These are phyloP conservation scores for Aspergillus avenaceus DNA, from an alignment of 495 filamentous ascomycete genomes.

Conservation along the genomic window DNA sequence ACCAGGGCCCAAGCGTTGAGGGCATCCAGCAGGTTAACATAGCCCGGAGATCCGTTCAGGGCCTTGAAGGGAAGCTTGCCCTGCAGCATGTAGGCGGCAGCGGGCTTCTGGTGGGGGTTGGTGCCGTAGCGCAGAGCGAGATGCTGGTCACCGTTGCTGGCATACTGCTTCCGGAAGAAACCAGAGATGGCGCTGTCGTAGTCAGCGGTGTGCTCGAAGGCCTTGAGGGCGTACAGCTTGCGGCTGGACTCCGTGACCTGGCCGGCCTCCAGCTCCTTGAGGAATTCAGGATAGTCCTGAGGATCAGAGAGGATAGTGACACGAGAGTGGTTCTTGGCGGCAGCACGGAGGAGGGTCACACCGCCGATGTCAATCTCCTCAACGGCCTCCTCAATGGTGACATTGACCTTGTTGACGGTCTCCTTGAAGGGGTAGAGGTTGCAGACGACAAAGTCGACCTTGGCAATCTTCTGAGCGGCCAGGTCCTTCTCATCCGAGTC, in stretches of 20 bases:
- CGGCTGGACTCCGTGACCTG: conserved; percentile 79
- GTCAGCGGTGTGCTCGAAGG: conserved; percentile 97
- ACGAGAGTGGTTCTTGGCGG: conserved; percentile 93
- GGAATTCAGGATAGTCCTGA: conserved; percentile 86
- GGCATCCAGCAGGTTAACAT: conserved; percentile 94
- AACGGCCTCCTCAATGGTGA: conserved; percentile 91
- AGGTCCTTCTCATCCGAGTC: conserved; percentile 94
- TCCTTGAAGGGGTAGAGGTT: conserved; percentile 99
- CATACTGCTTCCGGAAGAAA: conserved; percentile 97
- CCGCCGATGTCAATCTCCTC: conserved; percentile 99
- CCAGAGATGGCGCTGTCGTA: conserved; percentile 92
- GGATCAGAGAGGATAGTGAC: conserved; percentile 96
- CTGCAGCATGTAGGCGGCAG: conserved; percentile 71
- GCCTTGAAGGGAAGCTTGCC: conserved; percentile 90
- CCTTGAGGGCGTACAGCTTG: conserved; percentile 88
- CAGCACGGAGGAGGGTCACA: conserved; percentile 91
- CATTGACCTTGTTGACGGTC: conserved; percentile 92
- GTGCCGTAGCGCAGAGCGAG: conserved; percentile 86
- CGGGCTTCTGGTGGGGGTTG: conserved; percentile 97
- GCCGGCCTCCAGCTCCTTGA: conserved; percentile 81
- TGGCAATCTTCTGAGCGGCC: conserved; percentile 92
- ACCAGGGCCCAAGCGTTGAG: conserved; percentile 96
- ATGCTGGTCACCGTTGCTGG: conserved; percentile 77
- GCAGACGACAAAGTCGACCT: conserved; percentile 97
- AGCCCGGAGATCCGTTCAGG: conserved; percentile 86